phyloP scores from a whole-genome alignment of 345 rosid species.

The Camelina hispida region DNA sequence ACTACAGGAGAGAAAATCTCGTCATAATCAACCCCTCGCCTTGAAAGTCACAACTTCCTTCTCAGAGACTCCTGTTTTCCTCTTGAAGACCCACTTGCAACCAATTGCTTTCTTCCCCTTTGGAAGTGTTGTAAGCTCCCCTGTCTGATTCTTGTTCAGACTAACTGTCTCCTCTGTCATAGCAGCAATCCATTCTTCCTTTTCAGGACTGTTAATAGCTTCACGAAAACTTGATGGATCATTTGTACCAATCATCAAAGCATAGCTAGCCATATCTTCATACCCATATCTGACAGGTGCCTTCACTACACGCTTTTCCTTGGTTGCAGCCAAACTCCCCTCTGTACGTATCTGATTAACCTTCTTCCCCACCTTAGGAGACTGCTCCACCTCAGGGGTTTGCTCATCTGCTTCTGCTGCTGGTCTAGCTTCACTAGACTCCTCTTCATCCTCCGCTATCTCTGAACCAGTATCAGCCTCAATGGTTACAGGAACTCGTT shows the following conservation, averaged over 20 bases:
- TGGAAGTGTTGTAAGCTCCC: background rate
- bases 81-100: background rate
- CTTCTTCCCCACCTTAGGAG: no score
- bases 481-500: background rate
- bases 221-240: background rate
- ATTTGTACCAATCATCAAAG: background rate
- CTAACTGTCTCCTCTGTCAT: background rate
- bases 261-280: background rate
- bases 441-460: background rate
- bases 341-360: background rate
- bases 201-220: background rate
- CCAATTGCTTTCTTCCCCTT: background rate
- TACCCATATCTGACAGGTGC: background rate
- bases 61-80: background rate
- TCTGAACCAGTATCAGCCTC: background rate
- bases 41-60: background rate
- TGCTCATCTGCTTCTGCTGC: background rate
- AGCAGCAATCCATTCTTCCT: background rate
- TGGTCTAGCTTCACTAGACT: background rate
- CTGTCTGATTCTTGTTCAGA: background rate
- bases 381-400: background rate
- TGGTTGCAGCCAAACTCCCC: background rate
- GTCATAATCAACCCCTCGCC: background rate
- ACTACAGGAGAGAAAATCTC: conserved; percentile 11
- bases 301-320: background rate